These are phyloP conservation scores for Dactylellina sp. DNA, from an alignment of 2,329 filamentous ascomycete species.

Conservation along the genomic window DNA sequence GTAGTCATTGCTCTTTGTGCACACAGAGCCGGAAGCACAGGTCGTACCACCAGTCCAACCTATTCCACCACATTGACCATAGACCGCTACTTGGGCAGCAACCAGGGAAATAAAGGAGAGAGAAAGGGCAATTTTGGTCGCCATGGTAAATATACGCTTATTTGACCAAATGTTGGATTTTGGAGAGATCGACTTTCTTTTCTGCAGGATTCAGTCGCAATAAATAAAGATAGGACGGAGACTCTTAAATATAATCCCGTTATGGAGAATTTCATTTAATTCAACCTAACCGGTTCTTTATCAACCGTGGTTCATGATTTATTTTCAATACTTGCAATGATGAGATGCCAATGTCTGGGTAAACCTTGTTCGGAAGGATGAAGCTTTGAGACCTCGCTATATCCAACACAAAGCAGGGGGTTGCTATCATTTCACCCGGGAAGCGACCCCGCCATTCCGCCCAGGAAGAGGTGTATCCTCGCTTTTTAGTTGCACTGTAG, in stretches of 20 bases:
- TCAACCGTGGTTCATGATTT: constrained; percentile 46
- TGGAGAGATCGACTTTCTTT: background rate
- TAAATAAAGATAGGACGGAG: constrained; percentile 1
- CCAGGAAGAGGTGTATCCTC: constrained; percentile 6
- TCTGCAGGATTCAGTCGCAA: too few species aligned
- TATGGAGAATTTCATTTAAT: background rate
- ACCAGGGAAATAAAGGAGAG: constrained; percentile 38
- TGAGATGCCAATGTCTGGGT: too few species aligned
- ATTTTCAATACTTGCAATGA: constrained; percentile 1
- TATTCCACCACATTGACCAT: constrained; percentile 59
- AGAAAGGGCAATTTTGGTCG: constrained; percentile 23
- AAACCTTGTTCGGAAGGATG: background rate
- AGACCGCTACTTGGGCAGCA: constrained; percentile 44
- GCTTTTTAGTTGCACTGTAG: background rate
- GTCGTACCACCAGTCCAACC: constrained; percentile 57
- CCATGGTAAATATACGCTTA: constrained; percentile 10
- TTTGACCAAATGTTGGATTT: constrained; percentile 34
- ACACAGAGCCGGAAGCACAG: constrained; percentile 56
- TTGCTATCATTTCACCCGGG: constrained; percentile 41
- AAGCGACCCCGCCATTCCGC: constrained; percentile 57
- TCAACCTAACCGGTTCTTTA: background rate
- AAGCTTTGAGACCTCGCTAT: constrained; percentile 7
- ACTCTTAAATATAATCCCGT: constrained; percentile 19
- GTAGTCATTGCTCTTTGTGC: constrained; percentile 58
- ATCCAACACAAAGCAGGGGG: constrained; percentile 25